Conservation (phyloP, 108 stramenopile genomes). For the Skeletonema marinoi region DNA sequence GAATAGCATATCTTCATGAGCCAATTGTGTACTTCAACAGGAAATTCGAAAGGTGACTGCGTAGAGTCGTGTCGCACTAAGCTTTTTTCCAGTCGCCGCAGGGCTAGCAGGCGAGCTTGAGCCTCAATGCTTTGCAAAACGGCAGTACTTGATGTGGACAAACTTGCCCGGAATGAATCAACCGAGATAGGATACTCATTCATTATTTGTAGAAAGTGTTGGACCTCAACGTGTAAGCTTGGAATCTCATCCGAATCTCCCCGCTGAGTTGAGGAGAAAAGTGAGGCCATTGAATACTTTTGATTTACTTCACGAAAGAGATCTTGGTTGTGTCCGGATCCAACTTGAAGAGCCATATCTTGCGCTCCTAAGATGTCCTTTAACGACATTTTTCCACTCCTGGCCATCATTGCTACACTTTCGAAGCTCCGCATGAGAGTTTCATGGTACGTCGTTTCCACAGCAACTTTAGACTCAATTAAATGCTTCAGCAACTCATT, state of each 20-base stretch:
- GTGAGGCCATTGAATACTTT: slow-evolving; percentile 26
- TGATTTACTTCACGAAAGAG: slow-evolving; percentile 24
- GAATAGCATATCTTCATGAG: slow-evolving; percentile 36
- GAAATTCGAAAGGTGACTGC: background rate
- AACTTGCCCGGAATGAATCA: slow-evolving; percentile 5
- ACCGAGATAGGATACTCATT: slow-evolving; percentile 38
- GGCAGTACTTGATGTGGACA: slow-evolving; percentile 9
- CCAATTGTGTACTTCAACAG: background rate
- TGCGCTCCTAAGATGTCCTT: slow-evolving; percentile 46
- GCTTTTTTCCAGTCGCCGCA: slow-evolving; percentile 36
- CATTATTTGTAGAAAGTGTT: slow-evolving; percentile 37
- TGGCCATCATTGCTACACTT: slow-evolving; percentile 39
- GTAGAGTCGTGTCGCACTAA: background rate
- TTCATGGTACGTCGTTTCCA: slow-evolving; percentile 16
- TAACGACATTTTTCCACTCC: slow-evolving; percentile 36
- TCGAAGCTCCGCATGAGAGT: slow-evolving; percentile 35
- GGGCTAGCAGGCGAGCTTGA: slow-evolving; percentile 35
- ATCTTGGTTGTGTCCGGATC: background rate
- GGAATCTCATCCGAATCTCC: background rate
- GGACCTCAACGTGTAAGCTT: slow-evolving; percentile 15
- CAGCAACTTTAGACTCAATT: slow-evolving; percentile 23
- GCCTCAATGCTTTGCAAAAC: slow-evolving; percentile 13
- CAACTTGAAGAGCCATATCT: slow-evolving; percentile 15
- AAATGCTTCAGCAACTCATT: slow-evolving; percentile 17
- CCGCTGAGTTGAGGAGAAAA: slow-evolving; percentile 25